Percentiles rank a stretch among this genome's conserved stretches.
These are phyloP conservation scores for Ilyonectria sp. DNA, from an alignment of 2,329 filamentous ascomycete genomes.

Conservation along the genomic window DNA sequence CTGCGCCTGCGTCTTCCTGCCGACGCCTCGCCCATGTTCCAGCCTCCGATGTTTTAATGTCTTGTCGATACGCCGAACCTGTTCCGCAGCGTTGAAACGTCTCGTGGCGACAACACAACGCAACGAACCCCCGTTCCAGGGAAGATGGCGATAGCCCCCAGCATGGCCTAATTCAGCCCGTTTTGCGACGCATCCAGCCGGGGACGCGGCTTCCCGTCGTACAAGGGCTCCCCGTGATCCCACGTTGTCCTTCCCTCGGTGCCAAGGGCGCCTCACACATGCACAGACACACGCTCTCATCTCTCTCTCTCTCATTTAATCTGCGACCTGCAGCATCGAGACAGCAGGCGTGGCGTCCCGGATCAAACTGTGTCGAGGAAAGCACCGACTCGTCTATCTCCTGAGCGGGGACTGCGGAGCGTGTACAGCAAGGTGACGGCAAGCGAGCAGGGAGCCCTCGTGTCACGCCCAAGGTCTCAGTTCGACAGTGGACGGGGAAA, in stretches of 20 bases:
- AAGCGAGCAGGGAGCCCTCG: conserved; percentile 24
- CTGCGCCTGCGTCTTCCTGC: background rate
- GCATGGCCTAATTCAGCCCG: conserved; percentile 46
- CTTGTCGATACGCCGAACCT: conserved; percentile 31
- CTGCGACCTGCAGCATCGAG: conserved; percentile 27
- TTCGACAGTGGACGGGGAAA: conserved; percentile 14
- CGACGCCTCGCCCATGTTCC: conserved; percentile 14
- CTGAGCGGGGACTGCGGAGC: conserved; percentile 4
- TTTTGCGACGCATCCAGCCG: conserved; percentile 49
- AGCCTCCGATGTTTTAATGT: conserved; percentile 25
- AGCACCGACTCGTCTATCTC: conserved; percentile 32
- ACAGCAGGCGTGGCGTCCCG: conserved; percentile 27
- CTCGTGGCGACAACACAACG: conserved; percentile 28
- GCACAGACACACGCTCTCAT: conserved; percentile 10
- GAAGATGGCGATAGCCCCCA: conserved; percentile 24
- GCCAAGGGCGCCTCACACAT: conserved; percentile 13
- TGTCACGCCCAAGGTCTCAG: conserved; percentile 24
- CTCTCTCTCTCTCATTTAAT: conserved; percentile 9
- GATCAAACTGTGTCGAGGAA: conserved; percentile 20
- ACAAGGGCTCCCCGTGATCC: conserved; percentile 42
- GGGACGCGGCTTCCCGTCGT: conserved; percentile 39
- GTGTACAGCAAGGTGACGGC: conserved; percentile 22
- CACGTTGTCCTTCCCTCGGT: conserved; percentile 39
- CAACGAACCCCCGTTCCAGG: conserved; percentile 25
- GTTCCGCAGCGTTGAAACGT: conserved; percentile 42